Percentiles rank a stretch among this genome's conserved stretches.
These are phyloP conservation scores for Alternaria sp. DNA, from an alignment of 2,329 filamentous ascomycete species.

Conservation along the genomic window DNA sequence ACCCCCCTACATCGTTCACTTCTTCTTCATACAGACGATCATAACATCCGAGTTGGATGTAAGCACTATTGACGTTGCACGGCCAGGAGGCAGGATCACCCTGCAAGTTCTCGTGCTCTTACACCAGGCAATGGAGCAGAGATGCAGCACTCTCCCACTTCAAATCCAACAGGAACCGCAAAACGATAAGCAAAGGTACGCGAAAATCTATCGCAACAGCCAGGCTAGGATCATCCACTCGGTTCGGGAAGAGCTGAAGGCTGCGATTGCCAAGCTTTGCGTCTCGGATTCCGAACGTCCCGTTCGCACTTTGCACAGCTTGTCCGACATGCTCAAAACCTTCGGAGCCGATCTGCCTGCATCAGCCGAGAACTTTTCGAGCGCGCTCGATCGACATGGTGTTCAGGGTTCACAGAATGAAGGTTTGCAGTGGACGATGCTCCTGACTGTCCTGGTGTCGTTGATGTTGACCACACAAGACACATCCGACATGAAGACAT, in stretches of 20 bases:
- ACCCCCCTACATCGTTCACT: conserved; percentile 45
- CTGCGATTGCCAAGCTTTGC: conserved; percentile 19
- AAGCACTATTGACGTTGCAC: conserved; percentile 15
- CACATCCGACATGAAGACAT: background rate
- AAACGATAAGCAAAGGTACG: conserved; percentile 53
- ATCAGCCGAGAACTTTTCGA: conserved; percentile 17
- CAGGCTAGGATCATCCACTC: conserved; percentile 47
- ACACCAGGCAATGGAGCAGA: conserved; percentile 35
- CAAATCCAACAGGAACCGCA: conserved; percentile 3
- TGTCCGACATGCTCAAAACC: conserved; percentile 20
- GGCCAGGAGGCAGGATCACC: conserved; percentile 30
- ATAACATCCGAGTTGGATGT: conserved; percentile 31
- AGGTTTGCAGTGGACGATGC: conserved; percentile 33
- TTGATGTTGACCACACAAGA: conserved; percentile 22
- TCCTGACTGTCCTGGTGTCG: conserved; percentile 30
- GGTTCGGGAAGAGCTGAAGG: conserved; percentile 33
- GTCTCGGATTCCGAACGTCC: conserved; percentile 6
- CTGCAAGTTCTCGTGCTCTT: conserved; percentile 34
- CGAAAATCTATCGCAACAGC: conserved; percentile 55
- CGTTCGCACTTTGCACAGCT: conserved; percentile 22
- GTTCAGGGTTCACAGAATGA: conserved; percentile 19
- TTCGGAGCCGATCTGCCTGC: conserved; percentile 23
- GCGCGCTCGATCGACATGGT: conserved; percentile 21
- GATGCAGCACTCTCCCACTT: conserved; percentile 31
- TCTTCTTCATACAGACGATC: conserved; percentile 41